These are phyloP conservation scores for Codiaeum variegatum DNA, from an alignment of 441 rosid genomes.

Conservation along the genomic window DNA sequence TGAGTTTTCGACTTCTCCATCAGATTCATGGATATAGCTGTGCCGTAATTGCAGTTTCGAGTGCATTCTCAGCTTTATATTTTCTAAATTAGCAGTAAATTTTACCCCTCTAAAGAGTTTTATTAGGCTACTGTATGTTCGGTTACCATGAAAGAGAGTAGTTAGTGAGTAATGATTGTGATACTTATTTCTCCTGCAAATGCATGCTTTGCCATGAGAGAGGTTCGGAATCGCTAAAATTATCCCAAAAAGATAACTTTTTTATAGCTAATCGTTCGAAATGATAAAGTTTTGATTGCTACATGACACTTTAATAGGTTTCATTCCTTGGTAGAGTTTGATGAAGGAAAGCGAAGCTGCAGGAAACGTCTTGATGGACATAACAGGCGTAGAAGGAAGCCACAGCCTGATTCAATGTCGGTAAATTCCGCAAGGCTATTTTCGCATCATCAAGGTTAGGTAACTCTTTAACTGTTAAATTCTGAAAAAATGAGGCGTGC, in stretches of 20 bases:
- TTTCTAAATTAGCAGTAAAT: no score
- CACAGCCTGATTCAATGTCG: slow-evolving; percentile 49
- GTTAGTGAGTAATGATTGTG: background rate
- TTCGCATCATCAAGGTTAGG: slow-evolving; percentile 45
- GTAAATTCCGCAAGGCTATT: slow-evolving; percentile 40
- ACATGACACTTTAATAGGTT: slow-evolving; percentile 38
- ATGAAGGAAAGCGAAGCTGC: slow-evolving; percentile 75
- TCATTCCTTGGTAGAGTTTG: slow-evolving; percentile 73
- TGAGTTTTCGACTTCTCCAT: background rate
- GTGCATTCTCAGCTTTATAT: background rate
- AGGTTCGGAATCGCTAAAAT: no score
- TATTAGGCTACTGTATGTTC: background rate
- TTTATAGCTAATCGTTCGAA: background rate
- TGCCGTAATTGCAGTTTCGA: background rate
- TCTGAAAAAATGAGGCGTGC: background rate
- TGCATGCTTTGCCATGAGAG: background rate
- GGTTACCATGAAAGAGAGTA: background rate
- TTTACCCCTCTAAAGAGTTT: background rate
- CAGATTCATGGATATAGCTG: background rate
- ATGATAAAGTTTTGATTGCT: background rate
- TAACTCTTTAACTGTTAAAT: background rate
- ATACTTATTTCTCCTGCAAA: background rate
- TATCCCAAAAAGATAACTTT: background rate
- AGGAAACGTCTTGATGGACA: slow-evolving; percentile 81
- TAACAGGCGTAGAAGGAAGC: slow-evolving; percentile 67